Evolutionary conservation across 169 alveolate species (phyloP).

Genomic region (Eimeria praecox): DNA sequence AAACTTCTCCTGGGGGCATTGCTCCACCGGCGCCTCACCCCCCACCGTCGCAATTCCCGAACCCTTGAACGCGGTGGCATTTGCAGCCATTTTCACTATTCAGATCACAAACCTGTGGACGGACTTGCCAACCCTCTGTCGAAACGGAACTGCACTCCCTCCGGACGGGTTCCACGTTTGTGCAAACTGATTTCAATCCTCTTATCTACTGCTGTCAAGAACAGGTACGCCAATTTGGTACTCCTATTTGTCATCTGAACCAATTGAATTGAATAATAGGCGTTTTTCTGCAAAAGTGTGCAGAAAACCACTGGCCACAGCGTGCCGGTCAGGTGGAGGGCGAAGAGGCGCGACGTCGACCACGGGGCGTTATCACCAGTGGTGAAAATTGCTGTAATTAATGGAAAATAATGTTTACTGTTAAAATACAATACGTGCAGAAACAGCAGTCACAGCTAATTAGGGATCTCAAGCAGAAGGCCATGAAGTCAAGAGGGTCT

Average conservation of each 20-base stretch:
- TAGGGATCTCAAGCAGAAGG: neutral
- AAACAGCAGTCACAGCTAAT: slow-evolving; percentile 1
- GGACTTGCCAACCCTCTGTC: neutral
- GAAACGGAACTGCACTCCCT: neutral
- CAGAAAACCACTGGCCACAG: slow-evolving; percentile 47
- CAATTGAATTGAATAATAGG: neutral
- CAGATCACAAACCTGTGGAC: neutral
- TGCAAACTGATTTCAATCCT: neutral
- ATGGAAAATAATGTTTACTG: neutral
- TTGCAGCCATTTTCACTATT: slow-evolving; percentile 29
- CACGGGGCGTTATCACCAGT: neutral
- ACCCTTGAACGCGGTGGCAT: slow-evolving; percentile 27
- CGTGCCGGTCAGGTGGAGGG: slow-evolving; percentile 31
- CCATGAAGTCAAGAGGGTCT: neutral
- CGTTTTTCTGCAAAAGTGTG: neutral
- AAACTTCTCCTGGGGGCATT: slow-evolving; percentile 87
- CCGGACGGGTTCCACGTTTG: neutral
- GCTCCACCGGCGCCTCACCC: slow-evolving; percentile 90
- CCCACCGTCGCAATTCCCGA: slow-evolving; percentile 84
- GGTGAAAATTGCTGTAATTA: neutral
- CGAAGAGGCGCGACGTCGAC: neutral
- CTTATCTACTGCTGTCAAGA: neutral
- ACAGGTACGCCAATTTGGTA: neutral
- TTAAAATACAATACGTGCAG: neutral
- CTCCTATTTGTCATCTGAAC: neutral